phyloP scores from a whole-genome alignment of 371 early-diverging fungal species.

The Actinomortierella wolfii region DNA sequence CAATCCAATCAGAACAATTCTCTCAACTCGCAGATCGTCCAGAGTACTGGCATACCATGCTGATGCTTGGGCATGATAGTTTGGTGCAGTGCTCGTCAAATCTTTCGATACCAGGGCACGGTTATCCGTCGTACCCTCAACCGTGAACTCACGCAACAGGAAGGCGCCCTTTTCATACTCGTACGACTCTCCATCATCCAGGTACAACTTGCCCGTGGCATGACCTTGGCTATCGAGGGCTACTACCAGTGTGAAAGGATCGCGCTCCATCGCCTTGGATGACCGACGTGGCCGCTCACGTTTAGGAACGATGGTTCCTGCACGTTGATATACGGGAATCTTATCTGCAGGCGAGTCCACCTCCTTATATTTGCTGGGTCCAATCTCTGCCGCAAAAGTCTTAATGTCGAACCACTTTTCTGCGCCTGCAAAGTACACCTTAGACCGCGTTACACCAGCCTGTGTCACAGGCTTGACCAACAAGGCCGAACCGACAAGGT shows the following conservation, averaged over 20 bases:
- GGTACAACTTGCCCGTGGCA: constrained; percentile 79
- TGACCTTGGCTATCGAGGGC: constrained; percentile 71
- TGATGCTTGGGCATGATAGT: constrained; percentile 7
- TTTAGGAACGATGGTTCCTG: constrained; percentile 86
- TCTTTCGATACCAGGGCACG: constrained; percentile 53
- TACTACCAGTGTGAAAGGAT: constrained; percentile 91
- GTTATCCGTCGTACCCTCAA: constrained; percentile 36
- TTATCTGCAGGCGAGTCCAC: constrained; percentile 73
- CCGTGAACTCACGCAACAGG: constrained; percentile 52
- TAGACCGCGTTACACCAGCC: constrained; percentile 56
- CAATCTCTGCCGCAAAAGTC: neutral
- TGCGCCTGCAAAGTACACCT: constrained; percentile 74
- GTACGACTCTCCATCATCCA: constrained; percentile 92
- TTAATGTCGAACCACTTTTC: constrained; percentile 46
- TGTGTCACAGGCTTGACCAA: constrained; percentile 77
- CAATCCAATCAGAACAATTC: constrained; percentile 64
- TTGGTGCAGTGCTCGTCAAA: constrained; percentile 22
- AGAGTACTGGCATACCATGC: constrained; percentile 19
- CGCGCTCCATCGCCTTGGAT: constrained; percentile 76
- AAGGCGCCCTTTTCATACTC: constrained; percentile 68
- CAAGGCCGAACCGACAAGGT: constrained; percentile 79
- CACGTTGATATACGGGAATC: constrained; percentile 85
- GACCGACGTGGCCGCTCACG: constrained; percentile 89
- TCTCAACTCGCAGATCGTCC: constrained; percentile 59
- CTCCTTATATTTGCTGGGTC: constrained; percentile 51